Percentiles rank a stretch among this genome's conserved stretches.
phyloP scores from a whole-genome alignment of 2,329 filamentous ascomycete species.

The Penicillium occitanis region DNA sequence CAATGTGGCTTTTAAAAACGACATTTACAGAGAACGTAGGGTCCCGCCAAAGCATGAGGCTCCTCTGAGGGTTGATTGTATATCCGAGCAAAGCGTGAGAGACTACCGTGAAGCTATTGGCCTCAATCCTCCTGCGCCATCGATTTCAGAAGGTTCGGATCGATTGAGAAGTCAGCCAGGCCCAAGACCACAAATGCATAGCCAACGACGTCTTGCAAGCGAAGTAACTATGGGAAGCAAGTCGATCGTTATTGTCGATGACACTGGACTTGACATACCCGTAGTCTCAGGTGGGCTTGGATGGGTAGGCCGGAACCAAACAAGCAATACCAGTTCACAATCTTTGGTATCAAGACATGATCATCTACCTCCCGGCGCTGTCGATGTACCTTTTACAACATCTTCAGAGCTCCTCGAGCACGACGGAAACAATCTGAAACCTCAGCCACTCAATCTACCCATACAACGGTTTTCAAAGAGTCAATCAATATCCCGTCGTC shows the following conservation, averaged over 20 bases:
- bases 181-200: constrained; percentile 26
- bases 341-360: background rate
- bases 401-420: constrained; percentile 27
- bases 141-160: constrained; percentile 5
- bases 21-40: constrained; percentile 45
- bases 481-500: constrained; percentile 35
- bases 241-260: constrained; percentile 84
- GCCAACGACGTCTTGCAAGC: constrained; percentile 43
- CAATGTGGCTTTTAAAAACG: constrained; percentile 47
- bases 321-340: constrained; percentile 19
- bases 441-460: background rate
- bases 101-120: constrained; percentile 75
- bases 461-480: constrained; percentile 20
- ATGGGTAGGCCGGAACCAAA: constrained; percentile 14
- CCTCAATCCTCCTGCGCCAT: constrained; percentile 53
- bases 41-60: constrained; percentile 38
- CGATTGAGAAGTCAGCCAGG: constrained; percentile 13
- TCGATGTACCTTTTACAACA: constrained; percentile 29
- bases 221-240: constrained; percentile 77
- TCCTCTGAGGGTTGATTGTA: constrained; percentile 71
- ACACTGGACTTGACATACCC: constrained; percentile 48
- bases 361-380: constrained; percentile 18
- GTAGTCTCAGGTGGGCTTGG: constrained; percentile 41
- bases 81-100: constrained; percentile 75
- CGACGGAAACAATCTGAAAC: background rate